phyloP scores from a whole-genome alignment of 768 basidiomycete species.

The Pisolithus albus region DNA sequence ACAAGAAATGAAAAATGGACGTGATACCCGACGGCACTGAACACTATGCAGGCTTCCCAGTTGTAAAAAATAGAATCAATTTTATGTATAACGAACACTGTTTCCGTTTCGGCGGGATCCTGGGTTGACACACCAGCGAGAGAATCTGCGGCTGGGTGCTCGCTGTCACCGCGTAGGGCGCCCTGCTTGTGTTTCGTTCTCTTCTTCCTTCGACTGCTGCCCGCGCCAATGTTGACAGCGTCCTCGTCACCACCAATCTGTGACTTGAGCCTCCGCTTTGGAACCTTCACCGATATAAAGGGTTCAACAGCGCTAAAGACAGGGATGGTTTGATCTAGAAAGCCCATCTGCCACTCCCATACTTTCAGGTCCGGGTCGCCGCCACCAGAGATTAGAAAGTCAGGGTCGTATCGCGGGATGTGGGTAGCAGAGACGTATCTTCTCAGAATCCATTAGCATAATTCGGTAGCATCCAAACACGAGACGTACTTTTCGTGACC shows the following conservation, averaged over 20 bases:
- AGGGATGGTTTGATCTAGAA: slow-evolving; percentile 42
- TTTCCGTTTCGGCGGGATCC: slow-evolving; percentile 22
- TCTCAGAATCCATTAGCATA: slow-evolving; percentile 1
- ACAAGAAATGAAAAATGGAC: no score
- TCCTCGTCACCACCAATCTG: slow-evolving; percentile 26
- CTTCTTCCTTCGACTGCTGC: slow-evolving; percentile 12
- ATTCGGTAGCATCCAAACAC: neutral
- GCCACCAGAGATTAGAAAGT: slow-evolving; percentile 73
- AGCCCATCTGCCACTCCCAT: slow-evolving; percentile 76
- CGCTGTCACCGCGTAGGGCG: slow-evolving; percentile 16
- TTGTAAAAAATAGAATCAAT: slow-evolving; percentile 43
- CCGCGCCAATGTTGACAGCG: slow-evolving; percentile 8
- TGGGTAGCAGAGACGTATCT: slow-evolving; percentile 85
- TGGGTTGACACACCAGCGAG: slow-evolving; percentile 9
- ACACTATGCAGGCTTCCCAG: slow-evolving; percentile 42
- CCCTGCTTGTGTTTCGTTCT: slow-evolving; percentile 17
- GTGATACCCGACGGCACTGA: slow-evolving; percentile 64
- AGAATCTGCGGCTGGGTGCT: slow-evolving; percentile 5
- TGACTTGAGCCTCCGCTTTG: slow-evolving; percentile 22
- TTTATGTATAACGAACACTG: slow-evolving; percentile 50
- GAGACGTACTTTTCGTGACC: slow-evolving; percentile 69
- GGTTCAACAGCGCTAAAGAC: slow-evolving; percentile 44
- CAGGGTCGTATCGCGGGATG: slow-evolving; percentile 43
- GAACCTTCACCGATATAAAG: slow-evolving; percentile 34
- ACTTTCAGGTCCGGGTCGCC: slow-evolving; percentile 73